Evolutionary conservation across 2,329 filamentous ascomycete species (phyloP).

Genomic region (Blumeriella jaapii): DNA sequence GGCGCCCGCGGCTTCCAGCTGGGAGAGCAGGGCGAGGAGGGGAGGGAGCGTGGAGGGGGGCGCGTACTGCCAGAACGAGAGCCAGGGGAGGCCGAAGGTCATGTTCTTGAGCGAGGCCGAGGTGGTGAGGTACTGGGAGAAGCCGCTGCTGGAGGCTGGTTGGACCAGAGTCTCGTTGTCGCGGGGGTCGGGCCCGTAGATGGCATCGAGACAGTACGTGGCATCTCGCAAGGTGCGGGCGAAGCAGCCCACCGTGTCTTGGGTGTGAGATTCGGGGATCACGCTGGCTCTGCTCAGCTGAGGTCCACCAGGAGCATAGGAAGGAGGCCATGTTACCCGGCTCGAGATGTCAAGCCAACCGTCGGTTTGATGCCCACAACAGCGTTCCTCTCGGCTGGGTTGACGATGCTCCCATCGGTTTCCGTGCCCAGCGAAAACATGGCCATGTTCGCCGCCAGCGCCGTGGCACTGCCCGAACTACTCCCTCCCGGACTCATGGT

Average conservation of each 20-base stretch:
- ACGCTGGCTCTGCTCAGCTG: constrained; percentile 34
- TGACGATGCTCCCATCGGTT: constrained; percentile 62
- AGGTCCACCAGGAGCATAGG: background rate
- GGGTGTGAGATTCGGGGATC: constrained; percentile 54
- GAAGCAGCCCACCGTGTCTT: constrained; percentile 59
- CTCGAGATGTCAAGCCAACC: constrained; percentile 57
- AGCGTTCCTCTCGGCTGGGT: constrained; percentile 56
- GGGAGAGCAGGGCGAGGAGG: constrained; percentile 38
- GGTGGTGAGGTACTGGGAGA: constrained; percentile 39
- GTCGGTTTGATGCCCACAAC: constrained; percentile 68
- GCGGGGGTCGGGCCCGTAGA: constrained; percentile 49
- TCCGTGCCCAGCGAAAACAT: constrained; percentile 61
- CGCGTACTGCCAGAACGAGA: constrained; percentile 56
- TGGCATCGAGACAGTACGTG: constrained; percentile 52
- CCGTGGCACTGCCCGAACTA: constrained; percentile 53
- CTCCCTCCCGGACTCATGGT: constrained; percentile 57
- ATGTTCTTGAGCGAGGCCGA: constrained; percentile 39
- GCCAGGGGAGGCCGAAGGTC: constrained; percentile 60
- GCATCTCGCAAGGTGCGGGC: constrained; percentile 60
- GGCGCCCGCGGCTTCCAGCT: constrained; percentile 50
- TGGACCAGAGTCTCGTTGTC: constrained; percentile 58
- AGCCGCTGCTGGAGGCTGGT: constrained; percentile 42
- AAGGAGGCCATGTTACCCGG: constrained; percentile 26
- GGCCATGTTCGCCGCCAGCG: constrained; percentile 50
- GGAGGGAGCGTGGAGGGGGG: constrained; percentile 41